Base-by-base conservation (phyloP, 495 filamentous ascomycete species). In the Trichodelitschia bisporula region DNA sequence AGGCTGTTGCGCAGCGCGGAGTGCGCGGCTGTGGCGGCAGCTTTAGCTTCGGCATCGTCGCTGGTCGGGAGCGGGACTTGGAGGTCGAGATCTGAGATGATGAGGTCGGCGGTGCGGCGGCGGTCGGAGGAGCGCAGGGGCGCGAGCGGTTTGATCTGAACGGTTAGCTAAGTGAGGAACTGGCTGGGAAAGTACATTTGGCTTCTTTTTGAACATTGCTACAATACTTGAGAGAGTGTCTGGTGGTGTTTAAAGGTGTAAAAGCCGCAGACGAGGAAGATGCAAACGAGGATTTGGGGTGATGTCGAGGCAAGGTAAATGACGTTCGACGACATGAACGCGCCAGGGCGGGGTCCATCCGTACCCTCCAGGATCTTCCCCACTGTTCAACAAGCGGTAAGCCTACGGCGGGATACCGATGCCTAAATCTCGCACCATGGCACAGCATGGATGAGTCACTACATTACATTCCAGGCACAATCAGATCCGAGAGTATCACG, bases 131-230 rank as follows among this genome's bases (percentile, higher is more conserved):
- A 75, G 26, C 73, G 64, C 16, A 78, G 41, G 9, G 72, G 69
- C 0, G 72, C 55, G 0, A 73, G 50, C 11, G 73, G 64, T 49
- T 77, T 78, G 52, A 78, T 66, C 67, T 76, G 15, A 2, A 13
- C 0, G 9, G 4, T 26, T 13, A 15, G 10, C 27, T 11, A 16
- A 5, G 17, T 23, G 10, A 24, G 8, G 8, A 14, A 5, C 5
- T 31, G 9, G 3, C 4, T 23, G 4, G 10, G 12, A 8, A 15
- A 38, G 15, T 45, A 74, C 71, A 26, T 61, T 69, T 25, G 72
- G 72, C 58, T 76, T 78, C 53, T 78, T 78, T 50, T 77, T 78
- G 56, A 78, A 78, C 72, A 78, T 78, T n/a, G n/a, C n/a, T n/a
- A n/a, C n/a, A n/a, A n/a, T n/a, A n/a, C n/a, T n/a, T n/a, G 21